Evolutionary conservation across 73 alveolate genomes (phyloP), one percentile per base, ranked within the genome.

Genomic region (Paramecium sonneborni): DNA sequence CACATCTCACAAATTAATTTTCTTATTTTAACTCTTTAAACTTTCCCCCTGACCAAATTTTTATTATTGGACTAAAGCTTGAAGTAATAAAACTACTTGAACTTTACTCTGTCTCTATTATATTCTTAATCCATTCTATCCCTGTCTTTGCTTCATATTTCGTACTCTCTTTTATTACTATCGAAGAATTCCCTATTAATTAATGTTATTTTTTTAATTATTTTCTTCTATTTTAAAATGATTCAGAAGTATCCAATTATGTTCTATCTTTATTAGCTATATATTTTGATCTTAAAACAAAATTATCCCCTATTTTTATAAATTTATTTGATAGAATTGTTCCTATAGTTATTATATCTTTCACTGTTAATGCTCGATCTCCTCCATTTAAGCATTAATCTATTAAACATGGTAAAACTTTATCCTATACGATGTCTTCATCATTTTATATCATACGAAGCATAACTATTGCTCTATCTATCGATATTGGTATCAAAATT

Each of bases 381-480:
- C 82, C 82, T 5, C 82, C 82, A 62, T 62, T 62, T 62, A 62
- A 62, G 10, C 82, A 62, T 62, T 62, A 28, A 62, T 62, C 82
- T 3, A 62, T 62, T 11, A 62, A 7, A 11, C 46, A 11, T 11
- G 20, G 44, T 23, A 62, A 2, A 2, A 2, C 48, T 62, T 62
- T 1, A 62, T 62, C 82, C 20, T 62, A 5, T 62, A 62, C 21
- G 0, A 62, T 32, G 23, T 62, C 82, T 0, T 62, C 82, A 62
- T 62, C 82, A 28, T 62, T 28, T 62, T 62, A 32, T 20, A 62
- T 62, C 43, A 28, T 62, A 12, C 82, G 21, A 24, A 62, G 43
- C 82, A 62, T 62, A 1, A 62, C 82, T 0, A 62, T 24, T 3
- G 82, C 82, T 62, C 82, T 62, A 28, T 62, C 82, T 11, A 62